Evolutionary conservation across 306 rosid species (phyloP).

Genomic region (Pterocarpus santalinus): DNA sequence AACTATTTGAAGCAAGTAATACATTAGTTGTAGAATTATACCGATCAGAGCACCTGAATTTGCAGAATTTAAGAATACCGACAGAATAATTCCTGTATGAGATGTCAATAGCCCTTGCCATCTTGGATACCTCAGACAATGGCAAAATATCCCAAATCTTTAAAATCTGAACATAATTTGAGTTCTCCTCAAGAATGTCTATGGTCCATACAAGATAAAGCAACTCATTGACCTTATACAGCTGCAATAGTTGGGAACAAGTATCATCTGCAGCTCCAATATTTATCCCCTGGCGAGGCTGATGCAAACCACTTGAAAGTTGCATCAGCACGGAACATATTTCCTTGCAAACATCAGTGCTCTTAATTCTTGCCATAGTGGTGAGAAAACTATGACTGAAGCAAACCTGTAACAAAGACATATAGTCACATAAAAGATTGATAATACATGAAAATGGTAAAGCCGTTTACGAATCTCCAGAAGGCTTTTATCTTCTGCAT

Average conservation of each 20-base stretch:
- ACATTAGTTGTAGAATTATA: constrained; percentile 39
- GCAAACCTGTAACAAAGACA: constrained; percentile 51
- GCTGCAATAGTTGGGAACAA: constrained; percentile 52
- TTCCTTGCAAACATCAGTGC: constrained; percentile 44
- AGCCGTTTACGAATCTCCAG: constrained; percentile 22
- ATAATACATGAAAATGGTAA: constrained; percentile 22
- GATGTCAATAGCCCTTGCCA: constrained; percentile 46
- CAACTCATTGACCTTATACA: constrained; percentile 51
- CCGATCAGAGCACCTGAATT: constrained; percentile 45
- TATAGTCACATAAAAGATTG: constrained; percentile 21
- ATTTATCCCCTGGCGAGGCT: constrained; percentile 37
- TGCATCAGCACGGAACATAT: constrained; percentile 53
- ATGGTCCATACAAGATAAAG: constrained; percentile 63
- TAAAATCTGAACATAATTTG: constrained; percentile 51
- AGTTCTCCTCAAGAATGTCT: constrained; percentile 54
- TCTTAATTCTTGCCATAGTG: constrained; percentile 47
- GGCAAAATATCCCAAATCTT: constrained; percentile 62
- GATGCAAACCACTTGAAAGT: constrained; percentile 68
- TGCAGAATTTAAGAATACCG: constrained; percentile 56
- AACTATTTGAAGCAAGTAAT: constrained; percentile 31
- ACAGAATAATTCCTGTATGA: constrained; percentile 42
- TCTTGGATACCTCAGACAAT: constrained; percentile 42
- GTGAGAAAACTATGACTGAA: constrained; percentile 46
- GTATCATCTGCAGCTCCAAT: constrained; percentile 28
- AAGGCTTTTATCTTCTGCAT: constrained; percentile 28